Evolutionary conservation across 179 eudicot species (phyloP), one percentile per base, ranked within the genome.

Genomic region (Camellia oleifera): DNA sequence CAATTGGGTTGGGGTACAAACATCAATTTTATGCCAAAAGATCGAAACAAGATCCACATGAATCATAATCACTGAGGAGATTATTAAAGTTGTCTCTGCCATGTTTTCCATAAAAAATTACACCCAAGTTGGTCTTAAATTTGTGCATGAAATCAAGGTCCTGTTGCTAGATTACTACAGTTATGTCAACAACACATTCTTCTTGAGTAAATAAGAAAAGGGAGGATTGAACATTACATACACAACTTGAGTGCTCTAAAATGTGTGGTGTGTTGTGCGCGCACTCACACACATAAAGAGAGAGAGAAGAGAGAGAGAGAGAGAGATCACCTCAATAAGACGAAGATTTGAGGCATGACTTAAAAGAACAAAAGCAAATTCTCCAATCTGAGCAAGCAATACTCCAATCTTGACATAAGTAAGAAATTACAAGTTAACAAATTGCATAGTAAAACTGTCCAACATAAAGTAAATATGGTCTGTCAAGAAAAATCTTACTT

Each of bases 301-400:
- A 32, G 32, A 32, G 32, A 32, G 32, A 1, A 26, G 32, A 32
- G 52, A 48, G 0, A 48, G 52, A 48, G 61, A 48, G 5, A 48
- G 62, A 76, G 74, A 65, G 45, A 69, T 61, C 78, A 95, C 99
- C 98, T 92, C 92, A 80, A 95, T 87, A 77, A 95, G 94, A 87
- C 91, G 92, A 74, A 94, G 92, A 81, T 91, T 92, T 58, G 99
- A 92, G 60, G 99, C 98, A 77, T 95, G 97, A 72, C 99, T 94
- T 80, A 95, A 88, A 44, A 95, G 95, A 74, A 95, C 96, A 81
- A 95, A 95, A 81, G 99, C 98, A 79, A 95, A 95, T 85, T 95
- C 99, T 83, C 99, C 99, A 84, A 95, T 92, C 87, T 95, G 99
- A 73, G 99, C 99, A 80, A 95, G 94, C 81, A 94, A 88, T 69